Percentiles rank a stretch among this genome's conserved stretches.
These are phyloP conservation scores for Sicyos edulis DNA, from an alignment of 306 rosid genomes.

Conservation along the genomic window DNA sequence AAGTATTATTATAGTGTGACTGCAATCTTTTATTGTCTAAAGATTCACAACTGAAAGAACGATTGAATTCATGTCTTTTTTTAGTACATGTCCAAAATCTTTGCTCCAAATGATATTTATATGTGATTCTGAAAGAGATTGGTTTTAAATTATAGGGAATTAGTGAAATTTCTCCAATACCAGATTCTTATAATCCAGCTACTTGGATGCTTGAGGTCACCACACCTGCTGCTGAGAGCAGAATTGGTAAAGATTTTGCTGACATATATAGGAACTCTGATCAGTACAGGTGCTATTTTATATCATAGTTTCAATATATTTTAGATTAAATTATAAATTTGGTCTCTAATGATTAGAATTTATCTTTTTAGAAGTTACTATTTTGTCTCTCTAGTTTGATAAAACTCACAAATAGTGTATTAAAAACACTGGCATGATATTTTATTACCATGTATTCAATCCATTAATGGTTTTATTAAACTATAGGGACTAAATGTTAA, in stretches of 20 bases:
- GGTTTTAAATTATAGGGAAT: slow-evolving; percentile 43
- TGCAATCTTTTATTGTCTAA: too few relatives aligned
- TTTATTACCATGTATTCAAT: too few relatives aligned
- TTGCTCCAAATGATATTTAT: too few relatives aligned
- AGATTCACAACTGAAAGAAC: neutral
- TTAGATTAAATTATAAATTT: too few relatives aligned
- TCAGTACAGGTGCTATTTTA: slow-evolving; percentile 46
- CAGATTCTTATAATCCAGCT: slow-evolving; percentile 71
- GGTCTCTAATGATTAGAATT: too few relatives aligned
- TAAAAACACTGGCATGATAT: too few relatives aligned
- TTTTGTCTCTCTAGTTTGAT: too few relatives aligned
- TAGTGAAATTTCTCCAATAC: slow-evolving; percentile 49
- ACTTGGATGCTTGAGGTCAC: slow-evolving; percentile 95
- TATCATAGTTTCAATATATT: slow-evolving; percentile 9
- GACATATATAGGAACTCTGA: slow-evolving; percentile 44
- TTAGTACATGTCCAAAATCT: neutral
- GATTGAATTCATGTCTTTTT: neutral
- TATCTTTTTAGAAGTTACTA: too few relatives aligned
- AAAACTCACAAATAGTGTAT: too few relatives aligned
- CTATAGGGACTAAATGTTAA: too few relatives aligned
- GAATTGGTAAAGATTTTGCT: slow-evolving; percentile 54
- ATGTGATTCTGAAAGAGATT: neutral
- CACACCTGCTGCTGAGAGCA: slow-evolving; percentile 62
- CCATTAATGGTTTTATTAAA: too few relatives aligned
- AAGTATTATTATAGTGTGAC: too few relatives aligned